Evolutionary conservation across 495 filamentous ascomycete genomes (phyloP).

Genomic region (Chaetomium fimeti): DNA sequence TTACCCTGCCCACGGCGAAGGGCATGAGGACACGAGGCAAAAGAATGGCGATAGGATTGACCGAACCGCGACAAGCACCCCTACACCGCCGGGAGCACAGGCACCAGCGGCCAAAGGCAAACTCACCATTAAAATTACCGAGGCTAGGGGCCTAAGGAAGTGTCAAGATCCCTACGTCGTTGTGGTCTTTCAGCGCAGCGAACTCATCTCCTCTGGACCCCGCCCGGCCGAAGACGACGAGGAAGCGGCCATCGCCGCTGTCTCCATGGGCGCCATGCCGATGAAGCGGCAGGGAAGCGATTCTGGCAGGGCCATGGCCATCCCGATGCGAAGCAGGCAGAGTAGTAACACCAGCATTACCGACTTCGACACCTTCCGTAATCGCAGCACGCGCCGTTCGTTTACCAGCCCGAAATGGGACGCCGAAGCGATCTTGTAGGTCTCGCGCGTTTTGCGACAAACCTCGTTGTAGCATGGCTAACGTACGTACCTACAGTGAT

Average conservation of each 20-base stretch:
- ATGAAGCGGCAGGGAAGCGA: conserved; percentile 70
- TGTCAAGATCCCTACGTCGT: conserved; percentile 92
- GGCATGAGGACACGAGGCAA: conserved; percentile 42
- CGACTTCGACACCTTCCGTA: conserved; percentile 69
- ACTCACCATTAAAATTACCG: conserved; percentile 79
- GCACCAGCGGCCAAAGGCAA: conserved; percentile 84
- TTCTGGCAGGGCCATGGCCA: conserved; percentile 78
- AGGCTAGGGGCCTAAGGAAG: conserved; percentile 76
- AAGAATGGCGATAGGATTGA: conserved; percentile 36
- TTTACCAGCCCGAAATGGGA: conserved; percentile 93
- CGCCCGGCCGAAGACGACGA: conserved; percentile 53
- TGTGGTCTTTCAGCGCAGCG: conserved; percentile 93
- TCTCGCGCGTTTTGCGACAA: conserved; percentile 17
- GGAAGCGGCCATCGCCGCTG: conserved; percentile 41
- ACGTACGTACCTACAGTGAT: conserved; percentile 61
- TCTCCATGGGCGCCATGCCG: conserved; percentile 54
- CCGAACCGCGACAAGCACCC: conserved; percentile 44
- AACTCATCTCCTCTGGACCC: conserved; percentile 88
- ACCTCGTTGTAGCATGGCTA: conserved; percentile 27
- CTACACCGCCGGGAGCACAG: conserved; percentile 51
- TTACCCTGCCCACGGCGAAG: conserved; percentile 40
- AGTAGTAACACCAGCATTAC: conserved; percentile 85
- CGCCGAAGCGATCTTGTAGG: conserved; percentile 92
- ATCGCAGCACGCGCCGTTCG: conserved; percentile 50
- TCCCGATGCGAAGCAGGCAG: conserved; percentile 92